Conservation (phyloP, 129 eudicot species). For the Lactuca saligna region DNA sequence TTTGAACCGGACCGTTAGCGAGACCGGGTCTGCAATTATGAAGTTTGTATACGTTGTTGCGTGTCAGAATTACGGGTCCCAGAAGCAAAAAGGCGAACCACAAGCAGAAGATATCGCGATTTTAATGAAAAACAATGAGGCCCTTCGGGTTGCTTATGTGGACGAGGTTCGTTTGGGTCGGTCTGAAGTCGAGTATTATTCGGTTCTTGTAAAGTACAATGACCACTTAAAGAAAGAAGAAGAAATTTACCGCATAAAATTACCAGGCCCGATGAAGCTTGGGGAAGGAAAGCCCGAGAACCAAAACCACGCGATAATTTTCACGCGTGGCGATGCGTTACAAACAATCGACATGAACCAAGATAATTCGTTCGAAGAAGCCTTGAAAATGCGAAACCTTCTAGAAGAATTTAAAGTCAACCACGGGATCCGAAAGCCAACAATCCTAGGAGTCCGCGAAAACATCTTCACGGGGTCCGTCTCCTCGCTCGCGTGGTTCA, state of each 20-base stretch:
- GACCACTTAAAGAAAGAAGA: constrained; percentile 60
- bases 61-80: constrained; percentile 86
- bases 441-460: constrained; percentile 91
- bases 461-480: constrained; percentile 91
- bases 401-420: constrained; percentile 67
- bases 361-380: constrained; percentile 87
- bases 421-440: constrained; percentile 79
- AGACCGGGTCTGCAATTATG: constrained; percentile 68
- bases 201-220: constrained; percentile 86
- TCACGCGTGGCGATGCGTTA: constrained; percentile 90
- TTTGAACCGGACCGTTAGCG: constrained; percentile 54
- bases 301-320: constrained; percentile 90
- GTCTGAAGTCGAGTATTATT: constrained; percentile 65
- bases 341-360: constrained; percentile 97
- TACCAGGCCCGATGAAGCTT: constrained; percentile 89
- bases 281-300: constrained; percentile 98
- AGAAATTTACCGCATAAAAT: constrained; percentile 70
- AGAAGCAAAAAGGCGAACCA: constrained; percentile 58
- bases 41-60: constrained; percentile 85
- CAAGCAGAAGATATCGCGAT: constrained; percentile 80
- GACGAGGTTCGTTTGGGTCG: constrained; percentile 71
- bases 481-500: constrained; percentile 92
- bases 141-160: constrained; percentile 92
- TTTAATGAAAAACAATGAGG: constrained; percentile 82
- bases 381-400: constrained; percentile 83